Evolutionary conservation across 176 grass and related monocot species (phyloP).

Genomic region (Lolium perenne): DNA sequence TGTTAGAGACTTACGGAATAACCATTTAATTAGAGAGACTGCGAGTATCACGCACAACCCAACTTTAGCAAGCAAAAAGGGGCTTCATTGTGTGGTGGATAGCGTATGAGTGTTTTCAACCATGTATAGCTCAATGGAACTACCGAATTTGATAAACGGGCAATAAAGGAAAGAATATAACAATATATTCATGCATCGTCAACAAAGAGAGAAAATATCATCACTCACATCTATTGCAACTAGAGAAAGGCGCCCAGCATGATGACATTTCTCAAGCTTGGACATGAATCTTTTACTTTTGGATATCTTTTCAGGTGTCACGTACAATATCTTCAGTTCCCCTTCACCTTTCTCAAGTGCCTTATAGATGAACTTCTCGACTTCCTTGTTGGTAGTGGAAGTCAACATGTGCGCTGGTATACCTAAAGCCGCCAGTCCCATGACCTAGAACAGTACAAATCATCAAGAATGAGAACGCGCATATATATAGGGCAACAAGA

Average conservation of each 20-base stretch:
- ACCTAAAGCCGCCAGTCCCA: constrained; percentile 86
- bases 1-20: constrained; percentile 23
- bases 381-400: constrained; percentile 86
- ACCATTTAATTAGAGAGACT: constrained; percentile 16
- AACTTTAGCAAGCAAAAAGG: constrained; percentile 12
- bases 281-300: constrained; percentile 99
- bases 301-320: constrained; percentile 98
- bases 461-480: constrained; percentile 25
- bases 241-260: constrained; percentile 84
- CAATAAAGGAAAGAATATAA: neutral
- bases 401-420: constrained; percentile 87
- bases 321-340: constrained; percentile 86
- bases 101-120: constrained; percentile 9
- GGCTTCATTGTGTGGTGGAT: constrained; percentile 17
- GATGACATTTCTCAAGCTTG: constrained; percentile 96
- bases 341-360: constrained; percentile 90
- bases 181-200: neutral
- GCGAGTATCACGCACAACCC: neutral
- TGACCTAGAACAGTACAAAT: constrained; percentile 62
- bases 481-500: constrained; percentile 32
- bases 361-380: constrained; percentile 83
- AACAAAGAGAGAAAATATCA: constrained; percentile 28
- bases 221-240: constrained; percentile 93
- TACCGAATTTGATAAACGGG: neutral
- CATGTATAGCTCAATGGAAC: constrained; percentile 13